phyloP scores from a whole-genome alignment of 2,329 filamentous ascomycete genomes.

The Cladosporium halotolerans region DNA sequence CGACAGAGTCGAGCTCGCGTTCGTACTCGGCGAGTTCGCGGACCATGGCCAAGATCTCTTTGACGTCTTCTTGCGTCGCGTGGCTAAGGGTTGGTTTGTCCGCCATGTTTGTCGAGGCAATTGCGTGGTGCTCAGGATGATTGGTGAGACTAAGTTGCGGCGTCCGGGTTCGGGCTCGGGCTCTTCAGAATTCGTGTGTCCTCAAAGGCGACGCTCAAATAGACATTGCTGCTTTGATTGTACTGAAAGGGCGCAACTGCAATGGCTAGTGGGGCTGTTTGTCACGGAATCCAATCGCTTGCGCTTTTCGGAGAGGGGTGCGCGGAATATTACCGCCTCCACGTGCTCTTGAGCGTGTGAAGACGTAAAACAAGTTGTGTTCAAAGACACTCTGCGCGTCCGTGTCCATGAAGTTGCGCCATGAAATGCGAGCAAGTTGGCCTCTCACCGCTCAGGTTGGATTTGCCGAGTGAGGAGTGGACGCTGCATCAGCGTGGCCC shows the following conservation, averaged over 20 bases:
- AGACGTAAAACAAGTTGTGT: no score
- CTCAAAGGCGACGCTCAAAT: no score
- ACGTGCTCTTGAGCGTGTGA: no score
- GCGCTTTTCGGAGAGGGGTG: no score
- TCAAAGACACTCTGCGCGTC: no score
- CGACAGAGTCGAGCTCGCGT: conserved; percentile 64
- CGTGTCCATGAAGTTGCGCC: no score
- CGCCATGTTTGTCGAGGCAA: neutral
- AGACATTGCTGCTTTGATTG: neutral
- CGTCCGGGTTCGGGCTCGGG: no score
- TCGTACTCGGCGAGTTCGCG: conserved; percentile 84
- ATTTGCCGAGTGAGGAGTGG: no score
- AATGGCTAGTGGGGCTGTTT: neutral
- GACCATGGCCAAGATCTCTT: conserved; percentile 74
- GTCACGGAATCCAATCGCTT: neutral
- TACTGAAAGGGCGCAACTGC: conserved; percentile 7
- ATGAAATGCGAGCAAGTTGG: no score
- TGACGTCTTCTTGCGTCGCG: conserved; percentile 56
- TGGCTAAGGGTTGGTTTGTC: conserved; percentile 7
- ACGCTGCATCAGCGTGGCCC: neutral
- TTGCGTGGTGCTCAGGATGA: neutral
- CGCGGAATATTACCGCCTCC: no score
- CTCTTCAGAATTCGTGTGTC: no score
- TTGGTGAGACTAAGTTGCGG: neutral
- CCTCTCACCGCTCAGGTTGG: no score